Base-by-base conservation (phyloP, 2,329 filamentous ascomycete genomes). In the Pseudogymnoascus sp. region DNA sequence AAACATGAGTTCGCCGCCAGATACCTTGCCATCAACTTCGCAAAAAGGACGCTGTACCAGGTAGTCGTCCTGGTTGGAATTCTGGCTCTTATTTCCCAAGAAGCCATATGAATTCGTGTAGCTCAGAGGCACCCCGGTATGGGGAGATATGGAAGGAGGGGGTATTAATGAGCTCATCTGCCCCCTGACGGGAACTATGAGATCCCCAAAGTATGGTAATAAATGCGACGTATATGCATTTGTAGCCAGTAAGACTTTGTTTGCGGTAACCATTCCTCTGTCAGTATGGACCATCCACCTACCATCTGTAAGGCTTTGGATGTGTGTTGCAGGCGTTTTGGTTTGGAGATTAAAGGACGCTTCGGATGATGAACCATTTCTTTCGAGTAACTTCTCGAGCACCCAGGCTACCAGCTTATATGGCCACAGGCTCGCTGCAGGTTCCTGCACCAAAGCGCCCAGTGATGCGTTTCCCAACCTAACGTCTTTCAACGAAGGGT, bases 151-250 rank as follows among this genome's bases (percentile, higher is more conserved):
- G 67, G 62, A 10, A 70, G 67, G 52, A 58, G 84, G 83, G 4
- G 86, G 86, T 3, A 78, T 67, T 18, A 92, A 77, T 0, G 86
- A 81, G 39, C 80, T 81, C 74, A 92, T 83, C 68, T 92, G 84
- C 0, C 89, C 90, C 21, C 88, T 78, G 2, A 88, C 84, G 0
- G 92, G 92, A 2, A 92, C 82, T 63, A 95, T 87, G 7, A 91
- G 77, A 64, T 85, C 82, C 7, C 81, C 76, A 65, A 92, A 86
- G 33, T 75, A 69, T 0, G 89, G 89, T 1, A 92, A 74, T 3
- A 96, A 77, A 62, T 85, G 79, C 1, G 89, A 89, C 0, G 90
- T 92, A 71, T 95, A 95, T 3, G 78, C 92, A 69, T 96, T 96
- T 0, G 88, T 92, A 3, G 89, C 87, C 13, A 95, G 79, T 15